Conservation (phyloP, 176 grass and related monocot species). For the Olyra latifolia region DNA sequence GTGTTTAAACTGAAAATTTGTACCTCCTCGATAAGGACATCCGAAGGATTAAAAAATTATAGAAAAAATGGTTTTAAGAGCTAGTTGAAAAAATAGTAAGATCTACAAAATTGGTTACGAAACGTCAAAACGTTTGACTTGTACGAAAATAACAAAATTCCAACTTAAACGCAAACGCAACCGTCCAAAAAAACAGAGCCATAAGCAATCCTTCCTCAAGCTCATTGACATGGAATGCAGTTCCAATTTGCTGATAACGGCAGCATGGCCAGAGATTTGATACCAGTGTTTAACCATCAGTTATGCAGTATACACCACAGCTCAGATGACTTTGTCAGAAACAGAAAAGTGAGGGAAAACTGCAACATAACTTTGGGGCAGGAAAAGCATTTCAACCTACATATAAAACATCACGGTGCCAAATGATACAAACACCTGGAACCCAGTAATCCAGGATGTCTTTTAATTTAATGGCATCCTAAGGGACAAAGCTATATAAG, state of each 20-base stretch:
- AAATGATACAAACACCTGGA: slow-evolving; percentile 31
- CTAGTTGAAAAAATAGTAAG: no score
- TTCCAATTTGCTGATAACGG: neutral
- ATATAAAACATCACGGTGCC: neutral
- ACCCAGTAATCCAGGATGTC: neutral
- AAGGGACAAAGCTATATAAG: slow-evolving; percentile 1
- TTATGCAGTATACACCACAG: neutral
- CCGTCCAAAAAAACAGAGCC: no score
- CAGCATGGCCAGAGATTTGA: neutral
- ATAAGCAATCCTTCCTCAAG: no score
- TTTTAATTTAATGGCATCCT: slow-evolving; percentile 12
- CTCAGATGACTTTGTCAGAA: neutral
- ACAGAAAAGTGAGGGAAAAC: neutral
- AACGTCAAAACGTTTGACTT: no score
- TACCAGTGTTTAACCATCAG: neutral
- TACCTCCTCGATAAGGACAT: no score
- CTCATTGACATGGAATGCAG: neutral
- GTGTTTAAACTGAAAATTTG: no score
- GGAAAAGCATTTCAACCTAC: slow-evolving; percentile 5
- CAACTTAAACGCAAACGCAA: no score
- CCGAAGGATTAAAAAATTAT: no score
- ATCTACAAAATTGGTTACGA: no score
- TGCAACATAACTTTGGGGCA: neutral
- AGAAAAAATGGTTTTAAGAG: no score
- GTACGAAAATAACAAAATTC: no score